These are phyloP conservation scores for Colletotrichum chlorophyti DNA, from an alignment of 2,329 filamentous ascomycete genomes.

Conservation along the genomic window DNA sequence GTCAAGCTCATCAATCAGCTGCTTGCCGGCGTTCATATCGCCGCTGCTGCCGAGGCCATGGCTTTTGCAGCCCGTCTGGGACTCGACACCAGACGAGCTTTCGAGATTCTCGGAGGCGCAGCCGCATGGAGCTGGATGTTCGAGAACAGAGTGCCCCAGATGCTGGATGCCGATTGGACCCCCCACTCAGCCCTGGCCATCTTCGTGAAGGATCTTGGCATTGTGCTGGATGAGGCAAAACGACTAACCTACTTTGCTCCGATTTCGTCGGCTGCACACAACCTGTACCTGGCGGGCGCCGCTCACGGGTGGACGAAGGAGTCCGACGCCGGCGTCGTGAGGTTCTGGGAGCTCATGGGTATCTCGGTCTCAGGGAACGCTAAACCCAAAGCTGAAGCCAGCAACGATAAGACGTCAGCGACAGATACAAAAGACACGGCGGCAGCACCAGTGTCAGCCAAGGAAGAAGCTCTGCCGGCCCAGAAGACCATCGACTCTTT, in stretches of 20 bases:
- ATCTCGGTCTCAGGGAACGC: constrained; percentile 31
- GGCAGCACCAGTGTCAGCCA: background rate
- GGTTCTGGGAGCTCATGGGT: constrained; percentile 45
- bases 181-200: constrained; percentile 43
- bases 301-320: constrained; percentile 40
- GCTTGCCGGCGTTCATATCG: constrained; percentile 64
- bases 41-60: constrained; percentile 61
- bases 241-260: constrained; percentile 36
- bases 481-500: constrained; percentile 32
- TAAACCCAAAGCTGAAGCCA: background rate
- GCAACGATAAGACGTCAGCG: background rate
- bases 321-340: constrained; percentile 41
- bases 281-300: constrained; percentile 40
- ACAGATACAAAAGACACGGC: no score
- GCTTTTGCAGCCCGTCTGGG: constrained; percentile 60
- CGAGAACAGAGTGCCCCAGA: constrained; percentile 41
- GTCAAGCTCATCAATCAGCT: constrained; percentile 66
- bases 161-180: constrained; percentile 44
- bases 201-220: constrained; percentile 43
- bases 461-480: constrained; percentile 28
- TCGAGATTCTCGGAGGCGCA: constrained; percentile 51
- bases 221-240: constrained; percentile 40
- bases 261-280: constrained; percentile 39
- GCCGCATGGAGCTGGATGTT: constrained; percentile 46
- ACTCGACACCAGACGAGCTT: constrained; percentile 55